Conservation (phyloP, 192 early-diverging fungal species). For the Diversispora epigaea region DNA sequence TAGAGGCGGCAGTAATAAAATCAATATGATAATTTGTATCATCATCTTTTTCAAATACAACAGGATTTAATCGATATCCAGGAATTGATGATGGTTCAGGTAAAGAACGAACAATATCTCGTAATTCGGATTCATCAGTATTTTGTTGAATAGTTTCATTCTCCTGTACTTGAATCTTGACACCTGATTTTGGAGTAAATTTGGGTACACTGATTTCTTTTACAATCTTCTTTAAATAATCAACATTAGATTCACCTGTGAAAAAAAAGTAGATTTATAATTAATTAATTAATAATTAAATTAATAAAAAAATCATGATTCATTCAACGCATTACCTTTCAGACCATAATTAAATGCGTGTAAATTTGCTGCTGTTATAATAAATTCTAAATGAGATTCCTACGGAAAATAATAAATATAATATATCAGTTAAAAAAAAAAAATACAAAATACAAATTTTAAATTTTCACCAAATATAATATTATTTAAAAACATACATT, state of each 20-base stretch:
- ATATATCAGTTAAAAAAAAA: not conserved
- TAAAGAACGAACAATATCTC: constrained; percentile 64
- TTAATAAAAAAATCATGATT: too few relatives aligned
- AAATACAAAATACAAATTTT: not conserved
- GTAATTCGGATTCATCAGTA: constrained; percentile 59
- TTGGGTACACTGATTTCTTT: constrained; percentile 66
- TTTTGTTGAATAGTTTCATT: constrained; percentile 64
- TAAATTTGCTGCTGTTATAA: constrained; percentile 88
- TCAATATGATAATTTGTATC: constrained; percentile 99
- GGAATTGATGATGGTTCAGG: constrained; percentile 79
- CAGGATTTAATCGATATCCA: constrained; percentile 82
- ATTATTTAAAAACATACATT: constrained; percentile 46
- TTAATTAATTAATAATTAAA: not conserved
- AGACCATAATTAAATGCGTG: constrained; percentile 97
- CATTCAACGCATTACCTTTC: constrained; percentile 50
- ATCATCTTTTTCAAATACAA: constrained; percentile 99
- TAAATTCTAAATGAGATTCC: constrained; percentile 82
- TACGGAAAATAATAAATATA: constrained; percentile 22
- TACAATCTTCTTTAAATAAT: constrained; percentile 65
- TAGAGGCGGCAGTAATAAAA: constrained; percentile 97
- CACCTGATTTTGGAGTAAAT: constrained; percentile 87
- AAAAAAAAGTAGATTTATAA: not conserved
- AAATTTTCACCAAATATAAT: not conserved
- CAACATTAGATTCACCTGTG: constrained; percentile 59
- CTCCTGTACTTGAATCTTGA: constrained; percentile 96